Evolutionary conservation across 495 filamentous ascomycete genomes (phyloP).

Genomic region (Penicillium silybi): DNA sequence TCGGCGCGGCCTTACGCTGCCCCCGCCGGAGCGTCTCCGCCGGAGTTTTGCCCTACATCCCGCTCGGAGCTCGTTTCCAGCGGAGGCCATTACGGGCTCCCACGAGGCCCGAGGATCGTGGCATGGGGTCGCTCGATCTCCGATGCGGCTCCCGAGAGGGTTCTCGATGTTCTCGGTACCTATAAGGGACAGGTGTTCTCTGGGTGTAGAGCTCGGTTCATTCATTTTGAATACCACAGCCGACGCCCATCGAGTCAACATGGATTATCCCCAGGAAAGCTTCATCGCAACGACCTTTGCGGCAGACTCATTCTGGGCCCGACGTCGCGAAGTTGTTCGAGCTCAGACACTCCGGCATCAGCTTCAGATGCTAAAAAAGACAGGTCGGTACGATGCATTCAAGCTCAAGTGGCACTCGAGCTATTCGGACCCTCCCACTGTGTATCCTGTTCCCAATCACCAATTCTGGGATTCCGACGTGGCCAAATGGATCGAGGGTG

Average conservation of each 20-base stretch:
- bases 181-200: slow-evolving; percentile 5
- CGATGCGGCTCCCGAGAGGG: background rate
- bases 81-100: background rate
- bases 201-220: background rate
- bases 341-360: slow-evolving; percentile 40
- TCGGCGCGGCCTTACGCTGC: background rate
- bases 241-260: background rate
- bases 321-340: slow-evolving; percentile 39
- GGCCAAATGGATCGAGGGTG: slow-evolving; percentile 59
- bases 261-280: slow-evolving; percentile 33
- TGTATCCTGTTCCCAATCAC: slow-evolving; percentile 51
- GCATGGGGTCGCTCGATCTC: slow-evolving; percentile 9
- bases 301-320: slow-evolving; percentile 27
- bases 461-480: slow-evolving; percentile 60
- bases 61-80: slow-evolving; percentile 2
- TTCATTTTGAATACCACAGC: background rate
- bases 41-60: slow-evolving; percentile 13
- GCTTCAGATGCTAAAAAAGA: slow-evolving; percentile 48
- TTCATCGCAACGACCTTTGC: slow-evolving; percentile 30
- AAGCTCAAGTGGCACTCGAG: slow-evolving; percentile 47
- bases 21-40: slow-evolving; percentile 20
- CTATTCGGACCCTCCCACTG: slow-evolving; percentile 43
- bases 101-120: background rate
- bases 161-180: background rate
- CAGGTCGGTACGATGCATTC: slow-evolving; percentile 55